These are phyloP conservation scores for Suillus clintonianus DNA, from an alignment of 768 basidiomycete genomes.

Conservation along the genomic window DNA sequence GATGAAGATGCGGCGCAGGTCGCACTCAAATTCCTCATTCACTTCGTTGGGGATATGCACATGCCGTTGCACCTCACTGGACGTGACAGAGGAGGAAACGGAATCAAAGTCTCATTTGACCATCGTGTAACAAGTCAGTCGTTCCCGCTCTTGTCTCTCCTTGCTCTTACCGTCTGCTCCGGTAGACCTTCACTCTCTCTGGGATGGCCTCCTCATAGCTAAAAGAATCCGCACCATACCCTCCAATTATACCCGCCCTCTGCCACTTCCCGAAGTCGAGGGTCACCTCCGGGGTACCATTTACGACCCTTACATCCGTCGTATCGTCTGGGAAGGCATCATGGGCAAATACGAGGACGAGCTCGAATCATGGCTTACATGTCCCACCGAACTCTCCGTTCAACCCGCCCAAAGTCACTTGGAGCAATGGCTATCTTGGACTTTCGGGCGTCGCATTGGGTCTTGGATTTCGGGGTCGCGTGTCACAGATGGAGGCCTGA, in stretches of 20 bases:
- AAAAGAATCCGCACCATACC: constrained; percentile 76
- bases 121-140: constrained; percentile 68
- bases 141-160: constrained; percentile 1
- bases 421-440: constrained; percentile 30
- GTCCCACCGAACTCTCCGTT: constrained; percentile 43
- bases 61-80: constrained; percentile 92
- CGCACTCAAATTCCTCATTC: constrained; percentile 89
- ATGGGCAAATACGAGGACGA: constrained; percentile 66
- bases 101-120: constrained; percentile 72
- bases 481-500: constrained; percentile 27
- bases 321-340: constrained; percentile 84
- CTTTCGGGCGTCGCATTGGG: constrained; percentile 4
- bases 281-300: constrained; percentile 70
- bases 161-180: neutral
- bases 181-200: constrained; percentile 80
- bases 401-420: constrained; percentile 20
- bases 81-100: constrained; percentile 86
- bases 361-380: constrained; percentile 63
- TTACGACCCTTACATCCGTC: constrained; percentile 87
- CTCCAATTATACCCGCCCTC: constrained; percentile 72
- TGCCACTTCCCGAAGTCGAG: constrained; percentile 71
- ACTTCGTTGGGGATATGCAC: constrained; percentile 93
- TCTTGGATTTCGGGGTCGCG: constrained; percentile 14
- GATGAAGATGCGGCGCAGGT: constrained; percentile 55
- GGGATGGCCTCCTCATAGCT: constrained; percentile 84